Base-by-base conservation (phyloP, 441 rosid species). In the Hura crepitans region DNA sequence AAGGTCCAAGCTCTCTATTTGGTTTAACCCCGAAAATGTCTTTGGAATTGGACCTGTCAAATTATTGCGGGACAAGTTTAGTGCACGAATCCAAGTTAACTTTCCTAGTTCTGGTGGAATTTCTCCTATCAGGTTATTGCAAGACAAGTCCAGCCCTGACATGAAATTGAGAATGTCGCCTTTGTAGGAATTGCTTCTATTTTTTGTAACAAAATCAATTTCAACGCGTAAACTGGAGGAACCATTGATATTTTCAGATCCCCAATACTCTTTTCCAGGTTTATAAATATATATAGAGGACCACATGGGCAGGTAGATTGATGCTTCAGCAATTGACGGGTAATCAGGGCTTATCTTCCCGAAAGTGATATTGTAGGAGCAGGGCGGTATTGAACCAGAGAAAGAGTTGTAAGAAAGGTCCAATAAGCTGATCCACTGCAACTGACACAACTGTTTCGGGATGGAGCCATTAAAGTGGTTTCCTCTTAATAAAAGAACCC, bases 1-100 rank as follows among this genome's bases (percentile, higher is more conserved):
- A 13, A 74, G 72, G 42, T 74, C 72, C 57, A 74, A 28, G 50
- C 77, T 74, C 57, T 74, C 77, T 20, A 68, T 68, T 10, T 67
- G 47, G 12, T n/a, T 25, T 5, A 67, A 17, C 7, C 27, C 51
- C 6, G 57, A 67, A 23, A 74, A 61, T 0, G 63, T 14, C 0
- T 18, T 1, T 0, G 73, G 73, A 4, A 74, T 54, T 0, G 57
- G 20, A 0, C 77, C 69, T 15, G 42, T 23, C 47, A 74, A 39
- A 0, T 53, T 17, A 58, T 56, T 56, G 18, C 28, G 20, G 10
- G 61, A 56, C 2, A 56, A 56, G 61, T 56, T 56, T 18, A 56
- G 11, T 33, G 61, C 33, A 27, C 12, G 61, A 28, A 56, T 14
- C 35, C 8, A 0, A 56, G n/a, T 27, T 27, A 28, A 20, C n/a